Percentiles rank a stretch among this genome's conserved stretches.
These are phyloP conservation scores for Penicillium brasilianum DNA, from an alignment of 2,329 filamentous ascomycete species.

Conservation along the genomic window DNA sequence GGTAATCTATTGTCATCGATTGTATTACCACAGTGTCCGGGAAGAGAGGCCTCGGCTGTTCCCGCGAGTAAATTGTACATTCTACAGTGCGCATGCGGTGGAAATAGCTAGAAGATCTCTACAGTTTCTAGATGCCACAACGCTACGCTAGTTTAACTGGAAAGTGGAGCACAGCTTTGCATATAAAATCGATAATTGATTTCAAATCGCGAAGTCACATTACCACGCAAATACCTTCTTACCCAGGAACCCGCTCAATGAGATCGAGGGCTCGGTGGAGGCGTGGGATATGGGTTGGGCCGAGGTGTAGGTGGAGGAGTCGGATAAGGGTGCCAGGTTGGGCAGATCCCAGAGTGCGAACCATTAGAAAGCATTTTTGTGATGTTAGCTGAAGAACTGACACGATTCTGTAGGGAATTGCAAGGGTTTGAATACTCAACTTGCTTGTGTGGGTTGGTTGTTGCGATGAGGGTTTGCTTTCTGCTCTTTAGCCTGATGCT, in stretches of 20 bases:
- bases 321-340: slow-evolving; percentile 4
- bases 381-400: not conserved
- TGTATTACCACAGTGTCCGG: no score
- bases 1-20: no score
- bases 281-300: not conserved
- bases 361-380: not conserved
- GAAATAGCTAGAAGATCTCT: no score
- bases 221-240: not conserved
- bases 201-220: no score
- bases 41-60: no score
- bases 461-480: not conserved
- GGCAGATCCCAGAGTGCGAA: not conserved
- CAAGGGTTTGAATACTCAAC: not conserved
- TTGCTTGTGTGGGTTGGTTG: not conserved
- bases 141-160: no score
- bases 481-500: not conserved
- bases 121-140: no score
- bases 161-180: no score
- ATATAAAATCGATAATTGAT: no score
- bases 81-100: no score
- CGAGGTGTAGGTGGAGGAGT: slow-evolving; percentile 1
- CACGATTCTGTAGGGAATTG: not conserved
- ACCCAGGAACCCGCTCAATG: not conserved
- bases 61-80: no score
- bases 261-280: not conserved